Evolutionary conservation across 495 filamentous ascomycete genomes (phyloP).

Genomic region (Penicillium odoratum): DNA sequence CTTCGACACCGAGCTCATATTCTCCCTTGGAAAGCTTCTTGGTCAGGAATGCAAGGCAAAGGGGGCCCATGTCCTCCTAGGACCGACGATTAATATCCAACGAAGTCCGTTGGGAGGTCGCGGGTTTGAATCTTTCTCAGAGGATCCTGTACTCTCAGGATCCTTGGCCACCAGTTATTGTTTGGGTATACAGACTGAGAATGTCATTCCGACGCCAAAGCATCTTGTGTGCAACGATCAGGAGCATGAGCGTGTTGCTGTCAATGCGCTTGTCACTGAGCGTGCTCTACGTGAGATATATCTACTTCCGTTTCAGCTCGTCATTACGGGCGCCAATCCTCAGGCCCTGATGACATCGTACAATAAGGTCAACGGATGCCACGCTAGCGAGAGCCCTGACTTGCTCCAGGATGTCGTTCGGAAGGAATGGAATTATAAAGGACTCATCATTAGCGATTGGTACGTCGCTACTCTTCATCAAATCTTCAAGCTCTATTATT

Average conservation of each 20-base stretch:
- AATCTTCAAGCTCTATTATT: not conserved
- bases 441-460: conserved; percentile 72
- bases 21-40: conserved; percentile 54
- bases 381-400: conserved; percentile 60
- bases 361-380: conserved; percentile 70
- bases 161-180: conserved; percentile 59
- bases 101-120: conserved; percentile 63
- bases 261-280: conserved; percentile 64
- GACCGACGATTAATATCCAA: conserved; percentile 67
- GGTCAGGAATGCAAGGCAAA: conserved; percentile 10
- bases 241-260: conserved; percentile 67
- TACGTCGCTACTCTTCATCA: conserved; percentile 32
- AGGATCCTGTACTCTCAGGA: conserved; percentile 68
- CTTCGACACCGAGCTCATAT: conserved; percentile 59
- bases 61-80: conserved; percentile 63
- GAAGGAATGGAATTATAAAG: conserved; percentile 68
- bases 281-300: conserved; percentile 79
- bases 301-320: conserved; percentile 68
- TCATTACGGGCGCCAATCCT: conserved; percentile 56
- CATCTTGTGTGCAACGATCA: conserved; percentile 80
- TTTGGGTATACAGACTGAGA: conserved; percentile 61
- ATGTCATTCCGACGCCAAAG: conserved; percentile 65
- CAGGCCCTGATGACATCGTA: conserved; percentile 71
- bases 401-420: conserved; percentile 62
- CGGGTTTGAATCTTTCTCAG: conserved; percentile 71